Evolutionary conservation across 192 early-diverging fungal genomes (phyloP).

Genomic region (Chytriomyces sp.): DNA sequence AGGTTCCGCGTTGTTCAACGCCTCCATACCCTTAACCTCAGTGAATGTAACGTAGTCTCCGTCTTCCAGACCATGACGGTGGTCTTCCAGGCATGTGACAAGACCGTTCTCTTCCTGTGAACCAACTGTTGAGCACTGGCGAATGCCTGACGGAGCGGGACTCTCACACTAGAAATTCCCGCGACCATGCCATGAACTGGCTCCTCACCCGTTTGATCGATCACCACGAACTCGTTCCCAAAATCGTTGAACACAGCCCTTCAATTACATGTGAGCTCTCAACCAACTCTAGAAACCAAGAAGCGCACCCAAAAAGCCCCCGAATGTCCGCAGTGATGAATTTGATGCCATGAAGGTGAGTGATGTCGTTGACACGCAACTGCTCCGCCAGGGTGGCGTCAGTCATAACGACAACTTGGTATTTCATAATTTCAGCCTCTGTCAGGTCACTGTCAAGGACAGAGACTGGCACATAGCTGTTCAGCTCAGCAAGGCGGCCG

Average conservation of each 20-base stretch:
- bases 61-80: slow-evolving; percentile 96
- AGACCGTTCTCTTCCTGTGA: slow-evolving; percentile 71
- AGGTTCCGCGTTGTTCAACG: slow-evolving; percentile 79
- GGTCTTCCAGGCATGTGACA: slow-evolving; percentile 95
- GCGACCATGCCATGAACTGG: slow-evolving; percentile 92
- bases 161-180: slow-evolving; percentile 57
- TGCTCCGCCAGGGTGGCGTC: slow-evolving; percentile 75
- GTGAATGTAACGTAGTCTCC: slow-evolving; percentile 93
- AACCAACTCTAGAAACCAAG: background rate
- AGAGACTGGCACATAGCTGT: slow-evolving; percentile 94
- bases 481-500: slow-evolving; percentile 89
- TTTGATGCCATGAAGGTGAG: slow-evolving; percentile 61
- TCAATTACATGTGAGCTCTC: background rate
- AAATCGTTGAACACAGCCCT: slow-evolving; percentile 93
- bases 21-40: slow-evolving; percentile 91
- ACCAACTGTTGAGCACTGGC: background rate
- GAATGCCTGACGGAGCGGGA: background rate
- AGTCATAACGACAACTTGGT: slow-evolving; percentile 85
- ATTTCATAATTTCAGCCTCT: slow-evolving; percentile 58
- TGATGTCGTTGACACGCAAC: slow-evolving; percentile 82
- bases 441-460: slow-evolving; percentile 72
- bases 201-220: slow-evolving; percentile 91
- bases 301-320: slow-evolving; percentile 84
- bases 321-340: slow-evolving; percentile 89
- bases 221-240: slow-evolving; percentile 82